Evolutionary conservation across 148 eudicot genomes (phyloP).

Genomic region (Nepenthes mirabilis): DNA sequence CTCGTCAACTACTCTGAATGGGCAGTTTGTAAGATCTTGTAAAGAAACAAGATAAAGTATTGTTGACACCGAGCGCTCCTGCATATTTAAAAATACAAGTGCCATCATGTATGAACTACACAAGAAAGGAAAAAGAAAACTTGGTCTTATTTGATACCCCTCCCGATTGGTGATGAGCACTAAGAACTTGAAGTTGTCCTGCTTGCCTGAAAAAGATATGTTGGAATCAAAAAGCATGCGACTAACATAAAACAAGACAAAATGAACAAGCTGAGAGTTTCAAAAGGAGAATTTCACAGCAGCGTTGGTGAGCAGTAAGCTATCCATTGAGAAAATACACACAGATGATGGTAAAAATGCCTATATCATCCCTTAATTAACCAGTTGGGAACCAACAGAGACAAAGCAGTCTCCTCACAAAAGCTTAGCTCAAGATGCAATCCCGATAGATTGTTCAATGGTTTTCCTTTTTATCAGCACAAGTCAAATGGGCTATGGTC

Average conservation of each 20-base stretch:
- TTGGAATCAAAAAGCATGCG: slow-evolving; percentile 1
- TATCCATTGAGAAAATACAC: too few species aligned
- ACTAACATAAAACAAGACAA: not conserved
- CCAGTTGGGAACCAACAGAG: too few species aligned
- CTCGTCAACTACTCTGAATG: slow-evolving; percentile 98
- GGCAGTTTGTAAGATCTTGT: slow-evolving; percentile 97
- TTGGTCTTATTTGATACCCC: slow-evolving; percentile 42
- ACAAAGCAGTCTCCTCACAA: too few species aligned
- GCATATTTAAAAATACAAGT: slow-evolving; percentile 6
- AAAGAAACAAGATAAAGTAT: slow-evolving; percentile 94
- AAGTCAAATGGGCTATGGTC: too few species aligned
- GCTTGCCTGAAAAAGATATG: slow-evolving; percentile 58
- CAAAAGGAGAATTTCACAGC: too few species aligned
- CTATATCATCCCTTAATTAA: too few species aligned
- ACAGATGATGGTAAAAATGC: too few species aligned
- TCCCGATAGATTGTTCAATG: too few species aligned
- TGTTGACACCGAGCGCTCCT: slow-evolving; percentile 99
- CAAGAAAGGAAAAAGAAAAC: not conserved
- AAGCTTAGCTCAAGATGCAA: too few species aligned
- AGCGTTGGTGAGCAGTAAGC: too few species aligned
- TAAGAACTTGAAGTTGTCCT: slow-evolving; percentile 89
- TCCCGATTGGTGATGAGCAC: slow-evolving; percentile 99
- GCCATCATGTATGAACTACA: not conserved
- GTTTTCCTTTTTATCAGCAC: too few species aligned
- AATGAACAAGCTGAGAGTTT: not conserved